These are phyloP conservation scores for Aspergillus brasiliensis DNA, from an alignment of 2,329 filamentous ascomycete genomes.

Conservation along the genomic window DNA sequence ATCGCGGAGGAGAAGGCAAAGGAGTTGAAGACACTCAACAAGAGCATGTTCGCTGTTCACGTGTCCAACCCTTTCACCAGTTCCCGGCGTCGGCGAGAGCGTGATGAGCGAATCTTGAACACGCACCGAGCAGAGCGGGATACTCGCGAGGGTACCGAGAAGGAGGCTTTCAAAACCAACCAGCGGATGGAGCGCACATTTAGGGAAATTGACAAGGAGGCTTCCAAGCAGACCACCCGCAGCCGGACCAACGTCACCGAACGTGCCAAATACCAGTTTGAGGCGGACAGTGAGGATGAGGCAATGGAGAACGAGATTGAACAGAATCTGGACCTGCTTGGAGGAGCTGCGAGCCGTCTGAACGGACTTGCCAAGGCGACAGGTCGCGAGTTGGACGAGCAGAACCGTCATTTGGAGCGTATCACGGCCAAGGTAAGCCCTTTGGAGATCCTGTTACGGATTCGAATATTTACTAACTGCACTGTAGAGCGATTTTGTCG, in stretches of 20 bases:
- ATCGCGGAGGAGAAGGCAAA: constrained; percentile 77
- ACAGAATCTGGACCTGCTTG: constrained; percentile 62
- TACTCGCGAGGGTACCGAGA: constrained; percentile 57
- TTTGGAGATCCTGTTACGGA: background rate
- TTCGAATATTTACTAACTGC: constrained; percentile 23
- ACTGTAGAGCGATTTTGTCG: constrained; percentile 74
- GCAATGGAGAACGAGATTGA: constrained; percentile 73
- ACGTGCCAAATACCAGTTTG: constrained; percentile 73
- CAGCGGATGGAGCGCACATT: constrained; percentile 67
- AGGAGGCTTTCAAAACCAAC: constrained; percentile 53
- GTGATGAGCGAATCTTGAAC: constrained; percentile 69
- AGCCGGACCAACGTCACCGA: constrained; percentile 60
- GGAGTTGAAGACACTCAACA: constrained; percentile 82
- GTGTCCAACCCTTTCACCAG: constrained; percentile 77
- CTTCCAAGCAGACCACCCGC: constrained; percentile 50
- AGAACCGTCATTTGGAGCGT: constrained; percentile 76
- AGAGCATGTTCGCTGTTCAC: constrained; percentile 87
- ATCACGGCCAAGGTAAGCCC: constrained; percentile 73
- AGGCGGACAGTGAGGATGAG: constrained; percentile 71
- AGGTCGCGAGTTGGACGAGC: constrained; percentile 71
- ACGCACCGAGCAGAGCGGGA: constrained; percentile 62
- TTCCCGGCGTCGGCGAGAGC: constrained; percentile 62
- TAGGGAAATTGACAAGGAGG: constrained; percentile 63
- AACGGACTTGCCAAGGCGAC: constrained; percentile 75
- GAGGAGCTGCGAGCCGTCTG: constrained; percentile 66